Conservation (phyloP, 441 rosid species). For the Jatropha podagrica region DNA sequence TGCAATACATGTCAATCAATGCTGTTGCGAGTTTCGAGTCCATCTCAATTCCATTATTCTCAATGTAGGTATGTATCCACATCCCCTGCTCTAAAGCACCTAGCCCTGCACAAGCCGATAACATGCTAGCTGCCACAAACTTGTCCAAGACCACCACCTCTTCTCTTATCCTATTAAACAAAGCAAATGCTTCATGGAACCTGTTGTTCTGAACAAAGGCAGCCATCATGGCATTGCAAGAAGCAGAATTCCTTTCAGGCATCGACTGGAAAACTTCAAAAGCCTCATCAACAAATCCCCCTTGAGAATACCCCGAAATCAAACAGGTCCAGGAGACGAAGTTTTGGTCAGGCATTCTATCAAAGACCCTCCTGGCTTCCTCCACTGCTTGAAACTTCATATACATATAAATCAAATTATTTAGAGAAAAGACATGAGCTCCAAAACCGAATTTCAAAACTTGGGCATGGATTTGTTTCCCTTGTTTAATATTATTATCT, state of each 20-base stretch:
- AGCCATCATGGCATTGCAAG: slow-evolving; percentile 43
- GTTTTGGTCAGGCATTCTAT: slow-evolving; percentile 30
- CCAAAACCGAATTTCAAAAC: slow-evolving; percentile 44
- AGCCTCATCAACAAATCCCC: slow-evolving; percentile 33
- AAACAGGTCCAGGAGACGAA: slow-evolving; percentile 37
- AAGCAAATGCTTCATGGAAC: slow-evolving; percentile 36
- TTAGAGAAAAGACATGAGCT: slow-evolving; percentile 28
- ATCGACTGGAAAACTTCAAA: slow-evolving; percentile 30
- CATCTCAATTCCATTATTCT: slow-evolving; percentile 31
- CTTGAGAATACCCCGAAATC: slow-evolving; percentile 38
- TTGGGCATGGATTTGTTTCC: slow-evolving; percentile 50
- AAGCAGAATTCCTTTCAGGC: slow-evolving; percentile 35
- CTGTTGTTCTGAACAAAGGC: slow-evolving; percentile 27
- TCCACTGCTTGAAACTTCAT: slow-evolving; percentile 25
- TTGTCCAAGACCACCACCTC: slow-evolving; percentile 27
- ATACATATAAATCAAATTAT: slow-evolving; percentile 50
- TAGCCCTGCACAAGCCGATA: slow-evolving; percentile 38
- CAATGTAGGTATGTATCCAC: slow-evolving; percentile 35
- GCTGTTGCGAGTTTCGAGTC: slow-evolving; percentile 37
- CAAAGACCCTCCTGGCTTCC: slow-evolving; percentile 34
- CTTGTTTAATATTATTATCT: slow-evolving; percentile 25
- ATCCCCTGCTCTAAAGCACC: slow-evolving; percentile 38
- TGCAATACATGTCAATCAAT: slow-evolving; percentile 44
- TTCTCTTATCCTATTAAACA: slow-evolving; percentile 35
- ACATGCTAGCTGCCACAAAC: slow-evolving; percentile 35